phyloP scores from a whole-genome alignment of 2,329 filamentous ascomycete genomes.

The Calonectria hongkongensis region DNA sequence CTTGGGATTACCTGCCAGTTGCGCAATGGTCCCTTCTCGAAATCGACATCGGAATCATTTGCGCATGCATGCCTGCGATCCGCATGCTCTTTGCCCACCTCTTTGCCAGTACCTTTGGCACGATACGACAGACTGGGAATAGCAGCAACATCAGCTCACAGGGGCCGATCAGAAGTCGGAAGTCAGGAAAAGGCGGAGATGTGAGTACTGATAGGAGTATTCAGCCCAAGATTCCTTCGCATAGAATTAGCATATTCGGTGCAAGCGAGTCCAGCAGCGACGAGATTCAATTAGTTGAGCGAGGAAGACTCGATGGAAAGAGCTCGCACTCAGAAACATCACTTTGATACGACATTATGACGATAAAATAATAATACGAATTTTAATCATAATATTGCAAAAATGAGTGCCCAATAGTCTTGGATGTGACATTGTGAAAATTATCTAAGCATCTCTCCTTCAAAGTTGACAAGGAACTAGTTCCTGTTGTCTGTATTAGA shows the following conservation, averaged over 20 bases:
- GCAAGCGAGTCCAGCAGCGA: neutral
- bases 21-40: slow-evolving; percentile 62
- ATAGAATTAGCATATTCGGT: neutral
- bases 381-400: neutral
- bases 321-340: neutral
- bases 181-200: neutral
- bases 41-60: slow-evolving; percentile 62
- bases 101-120: slow-evolving; percentile 60
- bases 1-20: slow-evolving; percentile 59
- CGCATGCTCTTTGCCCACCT: slow-evolving; percentile 60
- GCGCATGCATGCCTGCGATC: slow-evolving; percentile 62
- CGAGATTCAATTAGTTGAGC: slow-evolving; percentile 4
- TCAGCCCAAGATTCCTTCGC: neutral
- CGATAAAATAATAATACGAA: neutral
- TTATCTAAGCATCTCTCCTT: too few species aligned
- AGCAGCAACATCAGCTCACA: neutral
- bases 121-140: neutral
- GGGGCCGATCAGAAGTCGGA: neutral
- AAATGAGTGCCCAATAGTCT: too few species aligned
- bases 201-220: neutral
- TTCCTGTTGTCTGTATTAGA: too few species aligned
- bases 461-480: too few species aligned
- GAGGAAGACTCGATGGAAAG: neutral
- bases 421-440: too few species aligned
- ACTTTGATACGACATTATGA: neutral